Evolutionary conservation across 371 early-diverging fungal genomes (phyloP).

Genomic region (Mortierella polycephala): DNA sequence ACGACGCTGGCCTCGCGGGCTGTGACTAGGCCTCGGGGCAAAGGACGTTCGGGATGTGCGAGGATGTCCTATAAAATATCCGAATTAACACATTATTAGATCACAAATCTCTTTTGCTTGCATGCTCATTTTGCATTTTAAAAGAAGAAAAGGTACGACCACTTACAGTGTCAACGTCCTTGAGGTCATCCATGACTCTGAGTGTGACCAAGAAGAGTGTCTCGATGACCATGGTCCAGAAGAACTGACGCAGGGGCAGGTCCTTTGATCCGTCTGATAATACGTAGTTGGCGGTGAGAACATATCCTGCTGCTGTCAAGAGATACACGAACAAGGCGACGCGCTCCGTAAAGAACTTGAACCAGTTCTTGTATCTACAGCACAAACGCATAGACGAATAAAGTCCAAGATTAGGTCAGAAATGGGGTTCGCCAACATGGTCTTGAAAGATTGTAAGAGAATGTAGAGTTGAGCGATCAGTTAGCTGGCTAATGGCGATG

Average conservation of each 20-base stretch:
- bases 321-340: conserved; percentile 44
- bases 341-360: conserved; percentile 49
- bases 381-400: neutral
- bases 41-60: conserved; percentile 53
- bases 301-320: conserved; percentile 52
- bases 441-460: neutral
- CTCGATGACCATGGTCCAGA: conserved; percentile 47
- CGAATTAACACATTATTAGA: too few species aligned
- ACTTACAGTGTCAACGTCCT: conserved; percentile 53
- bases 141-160: neutral
- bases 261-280: conserved; percentile 34
- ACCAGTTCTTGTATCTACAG: conserved; percentile 44
- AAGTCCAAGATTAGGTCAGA: neutral
- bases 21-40: conserved; percentile 50
- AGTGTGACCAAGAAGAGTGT: conserved; percentile 45
- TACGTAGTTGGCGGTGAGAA: conserved; percentile 45
- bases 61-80: conserved; percentile 32
- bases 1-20: conserved; percentile 52
- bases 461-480: neutral
- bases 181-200: conserved; percentile 54
- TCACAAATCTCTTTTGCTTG: too few species aligned
- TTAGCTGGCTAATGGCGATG: neutral
- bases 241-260: conserved; percentile 31
- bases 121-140: too few species aligned
- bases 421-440: neutral